Base-by-base conservation (phyloP, 805 yeast genomes). In the Wickerhamomyces hampshirensis region DNA sequence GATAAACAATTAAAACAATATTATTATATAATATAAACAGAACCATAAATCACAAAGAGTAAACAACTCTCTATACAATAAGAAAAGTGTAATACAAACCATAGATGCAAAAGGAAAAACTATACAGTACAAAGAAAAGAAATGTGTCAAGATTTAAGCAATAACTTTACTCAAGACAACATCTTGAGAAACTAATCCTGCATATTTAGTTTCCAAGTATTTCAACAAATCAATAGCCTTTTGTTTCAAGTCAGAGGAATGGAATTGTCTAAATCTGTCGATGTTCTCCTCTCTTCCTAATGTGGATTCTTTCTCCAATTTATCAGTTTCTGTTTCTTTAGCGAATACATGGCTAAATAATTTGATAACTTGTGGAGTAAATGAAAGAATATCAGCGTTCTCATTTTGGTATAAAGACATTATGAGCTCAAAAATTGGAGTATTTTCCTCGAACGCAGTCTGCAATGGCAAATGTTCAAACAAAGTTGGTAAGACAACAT, bases 401-500 rank as follows among this genome's bases (percentile, higher is more conserved):
- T 76, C 73, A 39, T 71, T 60, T 56, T 77, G 80, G 69, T 83
- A 85, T 49, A 91, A 70, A 53, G 75, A 72, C 56, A 84, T 67
- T 38, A 93, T 71, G 47, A 89, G 68, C 51, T 83, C 78, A 62
- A 87, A 84, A 45, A 93, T 82, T 36, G 98, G 97, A 21, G 80
- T 75, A 65, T 93, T 87, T 65, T 93, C 98, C 66, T 91, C 98
- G 46, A 73, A 82, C 3, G 89, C 97, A 36, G 88, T 78, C 56
- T 79, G 75, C 56, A 93, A 73, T 34, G 98, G 98, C 55, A 93
- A 72, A 53, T 84, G 91, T 34, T 71, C 65, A 43, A 89, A 66
- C 53, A 93, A 69, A 17, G 71, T 74, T 33, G 95, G 94, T 16
- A 84, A 66, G 29, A 91, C 75, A 38, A 78, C 88, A 41, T 73